These are phyloP conservation scores for Aspergillus homomorphus DNA, from an alignment of 495 filamentous ascomycete species.

Conservation along the genomic window DNA sequence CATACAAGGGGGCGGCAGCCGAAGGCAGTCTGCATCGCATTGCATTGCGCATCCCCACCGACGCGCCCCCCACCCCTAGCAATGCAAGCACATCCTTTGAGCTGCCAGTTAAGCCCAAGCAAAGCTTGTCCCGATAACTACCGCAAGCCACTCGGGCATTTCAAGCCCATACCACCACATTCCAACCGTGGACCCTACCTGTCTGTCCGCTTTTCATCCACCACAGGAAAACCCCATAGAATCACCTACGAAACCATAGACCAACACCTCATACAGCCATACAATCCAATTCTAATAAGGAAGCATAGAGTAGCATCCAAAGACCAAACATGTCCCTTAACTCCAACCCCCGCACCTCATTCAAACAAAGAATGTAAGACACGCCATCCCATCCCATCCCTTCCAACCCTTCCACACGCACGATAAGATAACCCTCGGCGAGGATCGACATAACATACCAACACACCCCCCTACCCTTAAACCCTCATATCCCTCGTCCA, in stretches of 20 bases:
- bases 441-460: not conserved
- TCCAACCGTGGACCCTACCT: too few relatives aligned
- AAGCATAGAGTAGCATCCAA: too few relatives aligned
- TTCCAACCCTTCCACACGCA: not conserved
- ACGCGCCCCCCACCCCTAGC: too few relatives aligned
- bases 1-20: too few relatives aligned
- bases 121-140: not conserved
- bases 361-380: not conserved
- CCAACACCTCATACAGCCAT: too few relatives aligned
- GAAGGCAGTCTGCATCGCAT: constrained; percentile 17
- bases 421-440: not conserved
- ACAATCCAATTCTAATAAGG: too few relatives aligned
- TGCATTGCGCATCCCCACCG: not conserved
- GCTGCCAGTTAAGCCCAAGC: too few relatives aligned
- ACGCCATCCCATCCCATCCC: not conserved
- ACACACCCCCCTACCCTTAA: not conserved
- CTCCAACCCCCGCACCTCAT: too few relatives aligned
- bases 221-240: not conserved
- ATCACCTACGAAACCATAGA: not conserved
- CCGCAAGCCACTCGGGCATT: not conserved
- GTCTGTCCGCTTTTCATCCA: not conserved
- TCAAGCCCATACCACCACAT: not conserved
- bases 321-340: too few relatives aligned
- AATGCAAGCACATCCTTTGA: too few relatives aligned
- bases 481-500: not conserved